These are phyloP conservation scores for Pistacia vera DNA, from an alignment of 345 rosid genomes.

Conservation along the genomic window DNA sequence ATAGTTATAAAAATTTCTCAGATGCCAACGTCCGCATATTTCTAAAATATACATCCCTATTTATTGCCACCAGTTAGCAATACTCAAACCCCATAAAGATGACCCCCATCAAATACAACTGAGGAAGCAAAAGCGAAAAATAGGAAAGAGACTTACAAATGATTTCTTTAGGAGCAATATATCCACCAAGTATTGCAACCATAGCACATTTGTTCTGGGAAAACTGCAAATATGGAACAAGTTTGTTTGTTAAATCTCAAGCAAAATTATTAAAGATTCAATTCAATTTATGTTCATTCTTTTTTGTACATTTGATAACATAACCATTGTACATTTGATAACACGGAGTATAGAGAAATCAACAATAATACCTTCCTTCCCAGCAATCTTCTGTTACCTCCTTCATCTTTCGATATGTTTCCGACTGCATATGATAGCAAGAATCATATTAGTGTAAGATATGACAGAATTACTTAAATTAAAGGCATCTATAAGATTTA, in stretches of 20 bases:
- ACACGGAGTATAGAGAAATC: slow-evolving; percentile 8
- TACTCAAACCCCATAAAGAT: too few relatives aligned
- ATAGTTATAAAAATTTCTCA: too few relatives aligned
- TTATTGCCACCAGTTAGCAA: too few relatives aligned
- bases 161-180: slow-evolving; percentile 82
- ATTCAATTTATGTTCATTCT: too few relatives aligned
- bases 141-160: slow-evolving; percentile 58
- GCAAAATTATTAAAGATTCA: too few relatives aligned
- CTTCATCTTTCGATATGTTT: slow-evolving; percentile 90
- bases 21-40: too few relatives aligned
- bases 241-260: neutral
- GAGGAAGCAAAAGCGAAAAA: neutral
- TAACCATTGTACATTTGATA: neutral
- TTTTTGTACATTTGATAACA: neutral
- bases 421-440: slow-evolving; percentile 57
- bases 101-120: neutral
- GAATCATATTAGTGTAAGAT: slow-evolving; percentile 12
- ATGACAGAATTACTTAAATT: neutral
- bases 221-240: slow-evolving; percentile 54
- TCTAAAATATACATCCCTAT: too few relatives aligned
- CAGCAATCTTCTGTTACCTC: slow-evolving; percentile 73
- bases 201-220: slow-evolving; percentile 84
- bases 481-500: neutral
- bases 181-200: slow-evolving; percentile 87
- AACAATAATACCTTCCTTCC: slow-evolving; percentile 78